Evolutionary conservation across 192 early-diverging fungal genomes (phyloP).

Genomic region (Coemansia biformis): DNA sequence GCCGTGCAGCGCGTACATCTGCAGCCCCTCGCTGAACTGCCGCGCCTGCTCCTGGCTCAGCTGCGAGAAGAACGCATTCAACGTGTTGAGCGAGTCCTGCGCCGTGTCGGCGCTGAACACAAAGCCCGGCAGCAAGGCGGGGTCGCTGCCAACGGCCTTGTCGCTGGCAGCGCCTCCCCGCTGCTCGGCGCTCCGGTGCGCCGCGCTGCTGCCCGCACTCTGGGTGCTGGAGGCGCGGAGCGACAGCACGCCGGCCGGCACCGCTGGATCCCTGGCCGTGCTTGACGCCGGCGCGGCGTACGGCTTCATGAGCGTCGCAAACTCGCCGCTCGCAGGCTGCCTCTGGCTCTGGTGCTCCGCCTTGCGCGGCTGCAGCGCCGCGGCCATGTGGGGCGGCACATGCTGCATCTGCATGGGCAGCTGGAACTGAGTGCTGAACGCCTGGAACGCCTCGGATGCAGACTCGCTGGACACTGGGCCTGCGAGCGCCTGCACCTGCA

Average conservation of each 20-base stretch:
- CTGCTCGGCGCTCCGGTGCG: not conserved
- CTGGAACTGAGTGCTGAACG: slow-evolving; percentile 14
- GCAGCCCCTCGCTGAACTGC: slow-evolving; percentile 40
- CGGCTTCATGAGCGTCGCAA: slow-evolving; percentile 29
- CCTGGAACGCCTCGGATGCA: slow-evolving; percentile 20
- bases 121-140: slow-evolving; percentile 11
- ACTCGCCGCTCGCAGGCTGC: slow-evolving; percentile 4
- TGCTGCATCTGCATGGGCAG: slow-evolving; percentile 45
- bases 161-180: not conserved
- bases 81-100: slow-evolving; percentile 41
- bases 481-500: slow-evolving; percentile 6
- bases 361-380: slow-evolving; percentile 1
- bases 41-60: slow-evolving; percentile 39
- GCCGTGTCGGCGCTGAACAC: slow-evolving; percentile 35
- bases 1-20: slow-evolving; percentile 36
- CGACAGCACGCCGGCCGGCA: not conserved
- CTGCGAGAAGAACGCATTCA: slow-evolving; percentile 45
- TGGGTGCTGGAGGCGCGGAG: not conserved
- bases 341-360: too few relatives aligned
- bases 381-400: slow-evolving; percentile 20
- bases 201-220: not conserved
- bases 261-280: too few relatives aligned
- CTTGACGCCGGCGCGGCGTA: slow-evolving; percentile 10
- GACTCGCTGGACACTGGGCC: slow-evolving; percentile 11
- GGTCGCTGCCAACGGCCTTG: not conserved